Base-by-base conservation (phyloP, 2,329 filamentous ascomycete species). In the Curvularia lunata region DNA sequence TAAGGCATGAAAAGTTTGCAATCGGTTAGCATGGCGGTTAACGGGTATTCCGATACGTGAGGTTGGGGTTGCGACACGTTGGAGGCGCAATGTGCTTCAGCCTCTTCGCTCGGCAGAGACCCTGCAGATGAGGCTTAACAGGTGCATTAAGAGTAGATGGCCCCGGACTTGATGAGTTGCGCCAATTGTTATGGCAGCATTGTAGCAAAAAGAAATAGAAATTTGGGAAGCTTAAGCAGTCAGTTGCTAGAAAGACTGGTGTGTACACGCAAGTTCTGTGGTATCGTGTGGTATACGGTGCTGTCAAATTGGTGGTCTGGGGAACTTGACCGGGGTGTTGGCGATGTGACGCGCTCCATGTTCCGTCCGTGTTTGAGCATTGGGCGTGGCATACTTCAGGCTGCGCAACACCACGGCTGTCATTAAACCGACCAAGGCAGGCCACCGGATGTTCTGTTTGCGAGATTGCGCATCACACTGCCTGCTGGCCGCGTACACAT, bases 1-100 rank as follows among this genome's bases (percentile, higher is more conserved):
- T 76, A 76, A 77, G 74, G 74, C 74, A 77, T 75, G 67, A 74
- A 75, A 61, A 65, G n/a, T 59, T 67, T 48, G 67, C 58, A 64
- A 18, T 66, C 62, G 52, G 53, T 58, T 58, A 51, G 43, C 56
- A 54, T 49, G 59, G 68, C 73, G 71, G 73, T 69, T 73, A 69
- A 62, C 42, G 60, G 46, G 34, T 51, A 38, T 68, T 73, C 69
- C 71, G 73, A 75, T 64, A 70, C 73, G 68, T 67, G 65, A 63
- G 56, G 63, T 55, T 60, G 32, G 50, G 46, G 69, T 68, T 76
- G 74, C 66, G 74, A 77, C 74, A 67, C 62, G 61, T 71, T 69
- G 67, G 73, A 74, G 64, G 66, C 74, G 69, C 54, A 67, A 66
- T 57, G 59, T 76, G 74, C 74, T 73, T 77, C 74, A 77, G 72